phyloP scores from a whole-genome alignment of 2,329 filamentous ascomycete species.

The Bipolaris oryzae region DNA sequence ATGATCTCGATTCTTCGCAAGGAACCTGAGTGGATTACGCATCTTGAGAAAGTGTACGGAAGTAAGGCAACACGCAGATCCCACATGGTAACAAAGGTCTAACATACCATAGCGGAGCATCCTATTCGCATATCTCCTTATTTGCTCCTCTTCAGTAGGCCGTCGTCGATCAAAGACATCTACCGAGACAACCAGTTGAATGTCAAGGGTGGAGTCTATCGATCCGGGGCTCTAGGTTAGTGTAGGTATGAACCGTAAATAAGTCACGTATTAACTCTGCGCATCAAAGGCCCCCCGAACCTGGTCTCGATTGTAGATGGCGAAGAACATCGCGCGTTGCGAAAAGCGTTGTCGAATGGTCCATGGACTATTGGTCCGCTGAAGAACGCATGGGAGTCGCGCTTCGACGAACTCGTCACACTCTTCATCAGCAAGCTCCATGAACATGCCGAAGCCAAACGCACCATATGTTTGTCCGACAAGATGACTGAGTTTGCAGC shows the following conservation, averaged over 20 bases:
- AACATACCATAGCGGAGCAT: conserved; percentile 26
- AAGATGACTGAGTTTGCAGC: conserved; percentile 51
- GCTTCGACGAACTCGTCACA: conserved; percentile 46
- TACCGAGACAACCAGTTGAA: conserved; percentile 50
- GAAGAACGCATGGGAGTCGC: conserved; percentile 49
- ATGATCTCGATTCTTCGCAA: conserved; percentile 34
- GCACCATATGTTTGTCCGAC: conserved; percentile 43
- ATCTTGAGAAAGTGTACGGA: conserved; percentile 38
- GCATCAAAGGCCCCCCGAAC: conserved; percentile 39
- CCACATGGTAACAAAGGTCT: neutral
- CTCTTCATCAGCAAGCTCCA: conserved; percentile 45
- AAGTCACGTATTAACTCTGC: neutral
- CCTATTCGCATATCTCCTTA: conserved; percentile 50
- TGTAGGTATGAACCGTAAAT: neutral
- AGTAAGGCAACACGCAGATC: conserved; percentile 23
- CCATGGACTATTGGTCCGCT: conserved; percentile 49
- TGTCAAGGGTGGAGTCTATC: conserved; percentile 44
- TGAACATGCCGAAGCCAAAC: conserved; percentile 30
- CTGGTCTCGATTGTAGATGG: conserved; percentile 45
- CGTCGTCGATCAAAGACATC: conserved; percentile 49
- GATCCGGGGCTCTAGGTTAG: conserved; percentile 38
- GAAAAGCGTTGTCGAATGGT: conserved; percentile 47
- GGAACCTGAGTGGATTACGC: conserved; percentile 40
- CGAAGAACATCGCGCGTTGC: conserved; percentile 42
- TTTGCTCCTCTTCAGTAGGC: conserved; percentile 46